Evolutionary conservation across 1,139 yeast species (phyloP).

Genomic region (Protomyces gravidus): DNA sequence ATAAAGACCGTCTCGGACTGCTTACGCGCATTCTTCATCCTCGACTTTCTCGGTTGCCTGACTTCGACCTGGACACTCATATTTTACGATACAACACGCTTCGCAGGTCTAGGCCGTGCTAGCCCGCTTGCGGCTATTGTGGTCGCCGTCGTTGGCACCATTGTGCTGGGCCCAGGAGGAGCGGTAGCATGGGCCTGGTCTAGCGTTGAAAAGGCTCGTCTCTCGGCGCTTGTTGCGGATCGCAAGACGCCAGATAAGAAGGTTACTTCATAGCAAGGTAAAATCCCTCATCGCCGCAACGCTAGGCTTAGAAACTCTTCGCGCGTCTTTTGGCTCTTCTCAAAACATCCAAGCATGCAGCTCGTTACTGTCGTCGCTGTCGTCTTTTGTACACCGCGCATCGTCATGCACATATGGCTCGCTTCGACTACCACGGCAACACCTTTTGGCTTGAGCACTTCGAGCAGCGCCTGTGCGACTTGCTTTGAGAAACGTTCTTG

Average conservation of each 20-base stretch:
- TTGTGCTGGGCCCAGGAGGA: conserved; percentile 26
- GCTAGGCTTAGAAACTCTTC: conserved; percentile 67
- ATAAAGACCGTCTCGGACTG: conserved; percentile 3
- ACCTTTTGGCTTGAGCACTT: conserved; percentile 86
- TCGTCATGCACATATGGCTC: conserved; percentile 98
- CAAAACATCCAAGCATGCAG: conserved; percentile 80
- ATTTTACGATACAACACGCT: conserved; percentile 20
- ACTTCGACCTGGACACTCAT: conserved; percentile 20
- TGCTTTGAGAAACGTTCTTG: conserved; percentile 96
- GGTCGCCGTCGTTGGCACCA: conserved; percentile 15
- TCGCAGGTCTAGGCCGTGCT: conserved; percentile 18
- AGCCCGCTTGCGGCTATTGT: conserved; percentile 9
- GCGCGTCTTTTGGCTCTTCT: conserved; percentile 88
- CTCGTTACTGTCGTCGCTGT: conserved; percentile 92
- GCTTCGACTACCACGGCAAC: conserved; percentile 98
- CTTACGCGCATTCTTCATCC: conserved; percentile 5
- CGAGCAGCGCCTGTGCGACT: conserved; percentile 91
- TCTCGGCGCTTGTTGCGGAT: conserved; percentile 21
- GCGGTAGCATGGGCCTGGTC: conserved; percentile 28
- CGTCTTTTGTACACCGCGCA: conserved; percentile 93
- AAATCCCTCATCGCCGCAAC: conserved; percentile 12
- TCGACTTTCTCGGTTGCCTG: conserved; percentile 20
- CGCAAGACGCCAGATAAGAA: conserved; percentile 5
- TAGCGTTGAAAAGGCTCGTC: conserved; percentile 21
- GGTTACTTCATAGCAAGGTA: background rate